Conservation (phyloP, 1,284 basidiomycete genomes). For the Pascua guehoae region DNA sequence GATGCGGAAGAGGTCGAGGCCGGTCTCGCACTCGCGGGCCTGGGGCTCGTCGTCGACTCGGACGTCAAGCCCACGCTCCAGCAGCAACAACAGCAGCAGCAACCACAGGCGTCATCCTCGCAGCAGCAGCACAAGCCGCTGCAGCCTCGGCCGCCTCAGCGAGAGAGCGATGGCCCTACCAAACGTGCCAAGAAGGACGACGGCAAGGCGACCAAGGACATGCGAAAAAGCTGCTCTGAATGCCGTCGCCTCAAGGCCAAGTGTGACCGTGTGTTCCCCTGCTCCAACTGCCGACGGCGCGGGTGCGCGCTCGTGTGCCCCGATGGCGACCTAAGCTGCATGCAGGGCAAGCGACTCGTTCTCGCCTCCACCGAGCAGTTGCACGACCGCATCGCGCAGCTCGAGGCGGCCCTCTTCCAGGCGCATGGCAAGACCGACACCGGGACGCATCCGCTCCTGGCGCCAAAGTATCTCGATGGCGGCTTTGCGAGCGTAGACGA, state of each 20-base stretch:
- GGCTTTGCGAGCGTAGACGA: slow-evolving; percentile 22
- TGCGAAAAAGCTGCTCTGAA: slow-evolving; percentile 42
- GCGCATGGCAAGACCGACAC: slow-evolving; percentile 19
- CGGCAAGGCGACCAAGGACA: slow-evolving; percentile 14
- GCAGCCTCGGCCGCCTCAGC: not conserved
- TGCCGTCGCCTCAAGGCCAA: slow-evolving; percentile 44
- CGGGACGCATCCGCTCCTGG: slow-evolving; percentile 33
- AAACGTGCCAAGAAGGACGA: slow-evolving; percentile 14
- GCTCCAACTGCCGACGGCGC: slow-evolving; percentile 43
- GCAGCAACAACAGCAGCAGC: not conserved
- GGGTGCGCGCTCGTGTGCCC: slow-evolving; percentile 45
- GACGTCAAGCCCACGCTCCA: not conserved
- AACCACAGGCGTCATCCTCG: not conserved
- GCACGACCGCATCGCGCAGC: slow-evolving; percentile 41
- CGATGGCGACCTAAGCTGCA: slow-evolving; percentile 44
- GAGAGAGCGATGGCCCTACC: not conserved
- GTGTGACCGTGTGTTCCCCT: slow-evolving; percentile 44
- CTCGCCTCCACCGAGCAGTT: slow-evolving; percentile 44
- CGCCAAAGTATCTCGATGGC: slow-evolving; percentile 39
- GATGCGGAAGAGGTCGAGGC: slow-evolving; percentile 31
- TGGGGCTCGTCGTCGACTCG: slow-evolving; percentile 16
- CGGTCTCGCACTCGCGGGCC: slow-evolving; percentile 29
- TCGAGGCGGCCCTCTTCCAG: slow-evolving; percentile 41
- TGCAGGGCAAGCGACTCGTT: slow-evolving; percentile 46
- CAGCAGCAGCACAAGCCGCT: not conserved